Conservation (phyloP, 345 rosid genomes). For the Trapa incisa region DNA sequence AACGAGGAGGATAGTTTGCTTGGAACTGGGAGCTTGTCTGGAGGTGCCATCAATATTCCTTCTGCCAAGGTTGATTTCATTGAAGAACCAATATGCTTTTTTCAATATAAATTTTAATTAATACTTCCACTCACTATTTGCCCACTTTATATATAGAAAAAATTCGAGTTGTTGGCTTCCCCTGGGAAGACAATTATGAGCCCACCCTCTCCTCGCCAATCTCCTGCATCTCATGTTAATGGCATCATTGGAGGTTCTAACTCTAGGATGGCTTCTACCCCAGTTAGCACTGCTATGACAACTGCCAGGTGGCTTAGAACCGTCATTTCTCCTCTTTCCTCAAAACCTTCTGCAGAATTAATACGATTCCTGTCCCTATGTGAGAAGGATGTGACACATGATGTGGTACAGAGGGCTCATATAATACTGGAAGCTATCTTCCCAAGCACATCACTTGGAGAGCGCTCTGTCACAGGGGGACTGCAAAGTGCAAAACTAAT, state of each 20-base stretch:
- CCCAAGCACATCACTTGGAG: conserved; percentile 61
- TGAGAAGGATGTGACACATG: conserved; percentile 69
- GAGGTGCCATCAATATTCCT: conserved; percentile 39
- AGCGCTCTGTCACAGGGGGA: conserved; percentile 46
- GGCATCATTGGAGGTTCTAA: conserved; percentile 30
- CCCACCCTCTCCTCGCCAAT: conserved; percentile 72
- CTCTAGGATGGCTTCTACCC: conserved; percentile 62
- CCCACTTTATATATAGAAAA: conserved; percentile 31
- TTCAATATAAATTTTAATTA: neutral
- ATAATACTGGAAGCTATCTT: conserved; percentile 89
- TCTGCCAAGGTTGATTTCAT: conserved; percentile 45
- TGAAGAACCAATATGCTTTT: neutral
- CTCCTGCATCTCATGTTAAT: conserved; percentile 57
- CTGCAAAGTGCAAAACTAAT: conserved; percentile 62
- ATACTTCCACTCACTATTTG: neutral
- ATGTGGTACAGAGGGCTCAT: conserved; percentile 68
- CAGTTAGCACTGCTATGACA: conserved; percentile 87
- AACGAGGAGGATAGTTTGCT: conserved; percentile 80
- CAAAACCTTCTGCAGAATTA: conserved; percentile 66
- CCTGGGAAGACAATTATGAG: conserved; percentile 72
- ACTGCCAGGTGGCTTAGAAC: conserved; percentile 97
- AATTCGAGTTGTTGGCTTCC: conserved; percentile 59
- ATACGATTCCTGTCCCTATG: conserved; percentile 62
- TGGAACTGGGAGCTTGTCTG: conserved; percentile 59
- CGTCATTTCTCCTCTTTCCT: conserved; percentile 62